A percentile compares a stretch with the other conserved stretches of the same genome.
Conservation (phyloP, 345 rosid genomes). For the Brassica carinata region DNA sequence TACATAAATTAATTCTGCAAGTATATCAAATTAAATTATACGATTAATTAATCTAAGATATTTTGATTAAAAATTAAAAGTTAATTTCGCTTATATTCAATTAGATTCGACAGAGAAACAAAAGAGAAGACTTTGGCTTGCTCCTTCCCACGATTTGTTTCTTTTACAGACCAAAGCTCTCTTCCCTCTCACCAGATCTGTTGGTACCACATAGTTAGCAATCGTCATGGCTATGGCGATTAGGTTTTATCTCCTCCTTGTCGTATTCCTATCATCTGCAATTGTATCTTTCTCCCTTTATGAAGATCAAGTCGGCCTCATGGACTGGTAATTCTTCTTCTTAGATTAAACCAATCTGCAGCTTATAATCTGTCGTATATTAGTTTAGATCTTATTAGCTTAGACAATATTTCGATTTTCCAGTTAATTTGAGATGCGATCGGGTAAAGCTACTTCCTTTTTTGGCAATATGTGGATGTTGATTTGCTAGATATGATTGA, state of each 20-base stretch:
- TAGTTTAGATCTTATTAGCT: conserved; percentile 21
- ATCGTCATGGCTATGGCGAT: conserved; percentile 63
- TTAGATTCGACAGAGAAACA: background rate
- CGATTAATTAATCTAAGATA: background rate
- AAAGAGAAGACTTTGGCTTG: conserved; percentile 10
- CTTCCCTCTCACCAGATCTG: conserved; percentile 36
- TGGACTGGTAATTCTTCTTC: conserved; percentile 71
- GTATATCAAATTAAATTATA: background rate
- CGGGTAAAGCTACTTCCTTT: conserved; percentile 4
- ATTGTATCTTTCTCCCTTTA: conserved; percentile 57
- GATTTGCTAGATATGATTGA: background rate
- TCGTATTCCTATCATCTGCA: conserved; percentile 49
- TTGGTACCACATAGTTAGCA: conserved; percentile 22
- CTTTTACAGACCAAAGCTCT: conserved; percentile 3
- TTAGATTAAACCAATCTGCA: background rate
- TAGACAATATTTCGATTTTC: background rate
- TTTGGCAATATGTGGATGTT: background rate
- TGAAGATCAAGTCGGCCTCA: conserved; percentile 96
- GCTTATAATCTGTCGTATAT: background rate
- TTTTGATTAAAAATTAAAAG: background rate
- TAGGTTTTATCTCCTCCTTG: conserved; percentile 43
- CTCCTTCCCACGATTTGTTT: conserved; percentile 33
- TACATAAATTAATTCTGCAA: background rate
- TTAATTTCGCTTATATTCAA: background rate
- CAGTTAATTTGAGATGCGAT: conserved; percentile 31